Evolutionary conservation across 2,329 filamentous ascomycete species (phyloP).

Genomic region (Coleophoma eucalyptorum): DNA sequence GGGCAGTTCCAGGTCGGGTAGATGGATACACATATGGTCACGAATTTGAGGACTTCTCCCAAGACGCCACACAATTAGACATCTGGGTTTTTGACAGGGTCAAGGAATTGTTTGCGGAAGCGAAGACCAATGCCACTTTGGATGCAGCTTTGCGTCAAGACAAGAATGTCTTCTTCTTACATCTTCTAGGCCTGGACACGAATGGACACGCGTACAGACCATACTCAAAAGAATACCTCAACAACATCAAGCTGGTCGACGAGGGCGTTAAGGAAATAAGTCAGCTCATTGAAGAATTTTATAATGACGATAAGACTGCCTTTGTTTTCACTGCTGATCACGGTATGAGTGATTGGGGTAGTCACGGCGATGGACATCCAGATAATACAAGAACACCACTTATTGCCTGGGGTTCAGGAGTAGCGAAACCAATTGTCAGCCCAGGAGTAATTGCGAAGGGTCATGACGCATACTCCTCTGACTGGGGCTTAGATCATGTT

Average conservation of each 20-base stretch:
- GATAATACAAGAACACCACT: conserved; percentile 95
- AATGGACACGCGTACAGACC: conserved; percentile 82
- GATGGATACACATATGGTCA: conserved; percentile 81
- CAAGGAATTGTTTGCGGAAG: conserved; percentile 78
- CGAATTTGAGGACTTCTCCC: conserved; percentile 87
- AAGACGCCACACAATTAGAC: conserved; percentile 77
- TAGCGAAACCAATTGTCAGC: conserved; percentile 67
- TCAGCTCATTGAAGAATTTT: conserved; percentile 79
- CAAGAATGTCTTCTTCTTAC: conserved; percentile 91
- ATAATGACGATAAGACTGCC: conserved; percentile 78
- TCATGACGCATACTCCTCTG: conserved; percentile 86
- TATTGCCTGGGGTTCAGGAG: conserved; percentile 88
- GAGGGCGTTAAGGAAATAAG: conserved; percentile 82
- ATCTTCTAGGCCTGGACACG: conserved; percentile 88
- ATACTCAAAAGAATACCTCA: conserved; percentile 91
- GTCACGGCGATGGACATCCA: conserved; percentile 94
- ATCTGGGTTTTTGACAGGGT: conserved; percentile 96
- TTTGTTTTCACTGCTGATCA: conserved; percentile 98
- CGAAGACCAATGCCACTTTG: conserved; percentile 73
- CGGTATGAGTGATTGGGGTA: conserved; percentile 99
- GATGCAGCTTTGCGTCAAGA: conserved; percentile 71
- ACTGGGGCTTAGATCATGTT: conserved; percentile 80
- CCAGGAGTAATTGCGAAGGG: conserved; percentile 61
- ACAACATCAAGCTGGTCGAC: conserved; percentile 94
- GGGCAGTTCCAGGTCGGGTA: conserved; percentile 82